Evolutionary conservation across 495 filamentous ascomycete genomes (phyloP), one percentile per base, ranked within the genome.

Genomic region (Trichoderma gamsii): DNA sequence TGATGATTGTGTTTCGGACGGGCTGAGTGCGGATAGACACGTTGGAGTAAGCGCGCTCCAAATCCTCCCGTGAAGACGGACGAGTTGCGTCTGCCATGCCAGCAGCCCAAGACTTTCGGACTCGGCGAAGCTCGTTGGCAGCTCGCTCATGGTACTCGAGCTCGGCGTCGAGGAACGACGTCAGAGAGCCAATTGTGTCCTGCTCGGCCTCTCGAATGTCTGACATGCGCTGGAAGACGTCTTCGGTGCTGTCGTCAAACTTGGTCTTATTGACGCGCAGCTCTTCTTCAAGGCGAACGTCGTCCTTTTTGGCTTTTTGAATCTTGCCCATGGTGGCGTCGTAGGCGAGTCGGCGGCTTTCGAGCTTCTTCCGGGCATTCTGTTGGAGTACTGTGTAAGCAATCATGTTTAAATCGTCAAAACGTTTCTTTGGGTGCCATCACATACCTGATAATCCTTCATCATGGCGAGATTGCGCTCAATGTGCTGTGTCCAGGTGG

Each of bases 161-260:
- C 77, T 99, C 93, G 38, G 92, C 90, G 68, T 99, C 94, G 67
- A 98, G 76, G 75, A 99, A 96, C 9, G 85, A 79, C 2, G 86
- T 86, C 67, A 99, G 77, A 73, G 97, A 94, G 67, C 83, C 83
- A 41, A 97, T 85, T 70, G 88, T 93, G 65, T 98, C 95, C 21
- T 79, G 83, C 75, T 99, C 95, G 9, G 92, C 87, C 66, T 97
- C 92, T 77, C 95, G 91, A 77, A 99, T 97, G 71, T 99, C 95
- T 77, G 95, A 86, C 96, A 99, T 99, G 67, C 95, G 86, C 70
- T 94, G 87, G 70, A 87, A 83, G 68, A 99, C 94, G 72, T 99
- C 95, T 70, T 98, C 95, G 70, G 86, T 96, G 7, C 92, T 90
- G 76, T 98, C 96, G 73, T 97, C 95, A 73, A 97, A 99, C 76